These are phyloP conservation scores for Cercospora sp. DNA, from an alignment of 2,329 filamentous ascomycete genomes.

Conservation along the genomic window DNA sequence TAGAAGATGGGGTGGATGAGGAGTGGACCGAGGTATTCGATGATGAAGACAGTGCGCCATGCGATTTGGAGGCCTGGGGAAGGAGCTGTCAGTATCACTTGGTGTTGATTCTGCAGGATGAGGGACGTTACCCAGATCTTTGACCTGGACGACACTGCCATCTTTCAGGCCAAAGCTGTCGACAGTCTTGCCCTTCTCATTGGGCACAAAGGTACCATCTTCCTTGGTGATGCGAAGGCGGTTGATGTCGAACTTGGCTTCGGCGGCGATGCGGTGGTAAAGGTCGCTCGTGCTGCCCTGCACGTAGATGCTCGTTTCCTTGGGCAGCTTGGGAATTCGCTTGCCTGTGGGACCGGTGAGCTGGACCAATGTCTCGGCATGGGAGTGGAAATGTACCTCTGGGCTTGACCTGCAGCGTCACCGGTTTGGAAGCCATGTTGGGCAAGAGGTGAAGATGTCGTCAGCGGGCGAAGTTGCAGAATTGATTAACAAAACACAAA, in stretches of 20 bases:
- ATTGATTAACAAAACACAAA: neutral
- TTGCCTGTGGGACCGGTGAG: constrained; percentile 50
- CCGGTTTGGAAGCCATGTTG: constrained; percentile 45
- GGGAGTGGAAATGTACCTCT: constrained; percentile 40
- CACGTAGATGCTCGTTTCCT: constrained; percentile 54
- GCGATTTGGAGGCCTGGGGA: constrained; percentile 75
- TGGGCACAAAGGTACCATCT: constrained; percentile 60
- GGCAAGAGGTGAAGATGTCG: neutral
- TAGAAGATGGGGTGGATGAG: constrained; percentile 78
- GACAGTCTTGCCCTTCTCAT: constrained; percentile 54
- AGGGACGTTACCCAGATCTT: constrained; percentile 74
- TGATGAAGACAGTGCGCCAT: constrained; percentile 90
- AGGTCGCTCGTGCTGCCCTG: constrained; percentile 56
- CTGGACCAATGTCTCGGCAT: neutral
- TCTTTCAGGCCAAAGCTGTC: constrained; percentile 58
- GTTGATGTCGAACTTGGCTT: constrained; percentile 57
- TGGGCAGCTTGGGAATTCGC: constrained; percentile 61
- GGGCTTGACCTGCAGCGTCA: constrained; percentile 48
- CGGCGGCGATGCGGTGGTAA: constrained; percentile 57
- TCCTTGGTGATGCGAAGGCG: constrained; percentile 65
- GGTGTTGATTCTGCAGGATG: neutral
- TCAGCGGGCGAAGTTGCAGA: neutral
- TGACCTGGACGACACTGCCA: constrained; percentile 71
- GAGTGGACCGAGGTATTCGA: constrained; percentile 92
- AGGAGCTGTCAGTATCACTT: neutral